Evolutionary conservation across 805 yeast genomes (phyloP).

Genomic region (Debaryomyces castellii): DNA sequence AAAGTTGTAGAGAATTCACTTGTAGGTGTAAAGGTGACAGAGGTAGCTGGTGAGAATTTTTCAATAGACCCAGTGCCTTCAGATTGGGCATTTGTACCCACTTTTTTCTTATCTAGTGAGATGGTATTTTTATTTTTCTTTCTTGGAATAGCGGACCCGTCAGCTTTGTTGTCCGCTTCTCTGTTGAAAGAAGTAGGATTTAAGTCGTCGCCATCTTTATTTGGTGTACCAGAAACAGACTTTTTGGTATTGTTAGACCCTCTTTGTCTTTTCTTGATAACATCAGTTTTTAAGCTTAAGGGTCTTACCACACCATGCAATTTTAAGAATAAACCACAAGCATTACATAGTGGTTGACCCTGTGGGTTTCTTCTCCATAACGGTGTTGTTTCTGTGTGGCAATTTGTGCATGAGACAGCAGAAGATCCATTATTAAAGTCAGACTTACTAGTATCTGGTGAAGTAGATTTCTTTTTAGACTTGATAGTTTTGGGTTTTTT

Average conservation of each 20-base stretch:
- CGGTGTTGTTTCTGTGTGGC: constrained; percentile 91
- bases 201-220: constrained; percentile 48
- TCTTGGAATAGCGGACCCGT: neutral
- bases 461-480: constrained; percentile 6
- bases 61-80: neutral
- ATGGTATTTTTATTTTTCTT: constrained; percentile 3
- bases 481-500: constrained; percentile 6
- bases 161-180: neutral
- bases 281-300: constrained; percentile 84
- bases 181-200: constrained; percentile 42
- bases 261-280: constrained; percentile 87
- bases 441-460: constrained; percentile 5
- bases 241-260: constrained; percentile 22
- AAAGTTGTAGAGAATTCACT: neutral
- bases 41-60: neutral
- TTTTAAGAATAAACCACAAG: constrained; percentile 91
- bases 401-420: constrained; percentile 66
- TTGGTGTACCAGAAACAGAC: constrained; percentile 21
- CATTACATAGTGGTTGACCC: constrained; percentile 92
- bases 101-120: constrained; percentile 3
- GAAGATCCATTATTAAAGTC: constrained; percentile 4
- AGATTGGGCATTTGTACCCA: neutral
- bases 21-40: neutral
- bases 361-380: constrained; percentile 92
- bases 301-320: constrained; percentile 96